phyloP scores from a whole-genome alignment of 1,284 basidiomycete species.

The Apiotrichum domesticum region DNA sequence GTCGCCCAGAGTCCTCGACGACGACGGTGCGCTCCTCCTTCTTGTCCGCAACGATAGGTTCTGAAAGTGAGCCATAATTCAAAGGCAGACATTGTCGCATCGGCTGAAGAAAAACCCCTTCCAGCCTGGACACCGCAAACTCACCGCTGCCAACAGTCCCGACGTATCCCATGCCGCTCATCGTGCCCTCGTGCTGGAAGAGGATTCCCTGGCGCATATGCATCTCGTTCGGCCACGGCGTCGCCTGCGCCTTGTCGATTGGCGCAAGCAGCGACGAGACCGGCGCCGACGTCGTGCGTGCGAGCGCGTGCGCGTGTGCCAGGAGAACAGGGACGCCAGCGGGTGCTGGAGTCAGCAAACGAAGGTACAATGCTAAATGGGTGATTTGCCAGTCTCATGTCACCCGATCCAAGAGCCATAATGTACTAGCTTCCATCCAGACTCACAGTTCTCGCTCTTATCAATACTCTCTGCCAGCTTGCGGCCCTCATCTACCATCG shows the following conservation, averaged over 20 bases:
- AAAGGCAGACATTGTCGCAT: too few species aligned
- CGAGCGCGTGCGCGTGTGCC: constrained; percentile 33
- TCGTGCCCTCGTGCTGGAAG: constrained; percentile 40
- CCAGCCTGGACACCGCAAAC: constrained; percentile 2
- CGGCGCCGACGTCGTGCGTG: constrained; percentile 35
- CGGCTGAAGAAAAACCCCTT: too few species aligned
- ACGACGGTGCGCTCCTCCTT: constrained; percentile 7
- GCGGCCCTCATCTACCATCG: constrained; percentile 24
- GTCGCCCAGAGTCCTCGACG: constrained; percentile 29
- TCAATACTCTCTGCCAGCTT: constrained; percentile 26
- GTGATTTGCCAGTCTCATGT: too few species aligned
- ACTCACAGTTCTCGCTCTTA: constrained; percentile 25
- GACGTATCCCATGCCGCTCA: constrained; percentile 35
- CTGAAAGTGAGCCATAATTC: too few species aligned
- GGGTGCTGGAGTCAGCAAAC: constrained; percentile 18
- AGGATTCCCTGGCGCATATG: constrained; percentile 39
- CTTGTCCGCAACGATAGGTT: neutral
- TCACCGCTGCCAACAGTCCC: constrained; percentile 32
- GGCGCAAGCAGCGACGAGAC: constrained; percentile 24
- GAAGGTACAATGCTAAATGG: too few species aligned
- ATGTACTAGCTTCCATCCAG: too few species aligned
- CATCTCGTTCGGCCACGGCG: constrained; percentile 40
- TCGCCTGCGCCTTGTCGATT: constrained; percentile 25
- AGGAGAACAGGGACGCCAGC: constrained; percentile 25
- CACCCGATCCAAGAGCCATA: too few species aligned